Evolutionary conservation across 495 filamentous ascomycete genomes (phyloP).

Genomic region (Chaetomidium leptoderma): DNA sequence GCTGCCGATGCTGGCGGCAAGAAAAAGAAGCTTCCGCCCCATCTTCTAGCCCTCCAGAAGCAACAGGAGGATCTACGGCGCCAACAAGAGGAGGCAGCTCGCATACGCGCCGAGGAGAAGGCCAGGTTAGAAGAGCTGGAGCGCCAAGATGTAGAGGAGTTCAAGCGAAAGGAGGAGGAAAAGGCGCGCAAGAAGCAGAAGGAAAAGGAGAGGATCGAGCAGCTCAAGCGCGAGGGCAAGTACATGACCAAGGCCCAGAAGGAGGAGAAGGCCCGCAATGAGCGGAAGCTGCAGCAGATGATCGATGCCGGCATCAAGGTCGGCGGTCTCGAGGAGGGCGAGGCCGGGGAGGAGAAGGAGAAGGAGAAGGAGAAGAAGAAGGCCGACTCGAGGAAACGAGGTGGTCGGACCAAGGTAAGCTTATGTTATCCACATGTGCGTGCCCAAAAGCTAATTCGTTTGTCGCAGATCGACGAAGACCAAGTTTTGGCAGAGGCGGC

Average conservation of each 20-base stretch:
- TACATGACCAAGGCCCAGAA: constrained; percentile 91
- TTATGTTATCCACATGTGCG: background rate
- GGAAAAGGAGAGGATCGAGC: constrained; percentile 92
- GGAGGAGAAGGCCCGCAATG: constrained; percentile 75
- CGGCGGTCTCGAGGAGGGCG: constrained; percentile 61
- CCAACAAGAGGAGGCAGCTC: constrained; percentile 71
- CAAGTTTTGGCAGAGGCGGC: constrained; percentile 67
- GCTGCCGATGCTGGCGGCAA: constrained; percentile 52
- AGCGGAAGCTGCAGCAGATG: constrained; percentile 92
- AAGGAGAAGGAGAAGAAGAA: constrained; percentile 57
- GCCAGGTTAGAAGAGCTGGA: constrained; percentile 67
- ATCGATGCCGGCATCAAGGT: constrained; percentile 80
- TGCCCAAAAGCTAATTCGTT: background rate
- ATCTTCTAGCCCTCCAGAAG: constrained; percentile 77
- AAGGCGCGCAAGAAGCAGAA: constrained; percentile 81
- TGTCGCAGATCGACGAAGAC: constrained; percentile 58
- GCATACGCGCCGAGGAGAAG: constrained; percentile 65
- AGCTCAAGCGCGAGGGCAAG: constrained; percentile 92
- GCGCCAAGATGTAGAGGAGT: constrained; percentile 65
- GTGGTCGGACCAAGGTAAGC: constrained; percentile 60
- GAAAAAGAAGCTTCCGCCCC: constrained; percentile 88
- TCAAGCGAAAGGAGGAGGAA: constrained; percentile 44
- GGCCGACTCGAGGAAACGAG: constrained; percentile 68
- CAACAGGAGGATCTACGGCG: constrained; percentile 80
- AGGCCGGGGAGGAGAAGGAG: constrained; percentile 59